Conservation (phyloP, 345 rosid genomes). For the Citropsis articulata region DNA sequence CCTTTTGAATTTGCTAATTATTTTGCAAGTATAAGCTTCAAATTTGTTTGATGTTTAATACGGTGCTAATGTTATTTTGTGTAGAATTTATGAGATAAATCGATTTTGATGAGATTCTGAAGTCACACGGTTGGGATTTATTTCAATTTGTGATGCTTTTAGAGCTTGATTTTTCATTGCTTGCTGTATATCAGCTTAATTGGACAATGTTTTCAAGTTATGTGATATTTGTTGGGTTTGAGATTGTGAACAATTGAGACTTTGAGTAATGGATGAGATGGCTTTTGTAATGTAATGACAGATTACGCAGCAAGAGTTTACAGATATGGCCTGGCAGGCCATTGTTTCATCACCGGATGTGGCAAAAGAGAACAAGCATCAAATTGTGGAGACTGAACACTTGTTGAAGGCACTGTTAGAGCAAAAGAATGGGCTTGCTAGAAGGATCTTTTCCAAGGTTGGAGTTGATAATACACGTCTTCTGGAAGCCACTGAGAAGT, state of each 20-base stretch:
- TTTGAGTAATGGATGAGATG: background rate
- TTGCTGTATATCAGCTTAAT: background rate
- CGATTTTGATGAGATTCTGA: background rate
- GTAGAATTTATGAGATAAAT: background rate
- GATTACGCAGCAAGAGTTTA: conserved; percentile 94
- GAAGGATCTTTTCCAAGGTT: conserved; percentile 75
- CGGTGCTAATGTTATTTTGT: background rate
- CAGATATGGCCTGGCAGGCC: conserved; percentile 99
- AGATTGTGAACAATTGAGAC: background rate
- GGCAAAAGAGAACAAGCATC: conserved; percentile 94
- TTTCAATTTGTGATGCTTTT: background rate
- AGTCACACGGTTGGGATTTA: background rate
- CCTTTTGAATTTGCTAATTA: background rate
- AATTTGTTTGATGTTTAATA: background rate
- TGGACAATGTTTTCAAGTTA: background rate
- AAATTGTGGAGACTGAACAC: conserved; percentile 98
- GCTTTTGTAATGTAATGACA: conserved; percentile 26
- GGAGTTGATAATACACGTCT: conserved; percentile 91
- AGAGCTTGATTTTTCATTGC: background rate
- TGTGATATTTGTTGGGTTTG: background rate
- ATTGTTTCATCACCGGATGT: conserved; percentile 92
- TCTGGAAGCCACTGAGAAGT: conserved; percentile 86
- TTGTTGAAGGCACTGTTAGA: conserved; percentile 89
- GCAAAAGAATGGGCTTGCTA: conserved; percentile 99
- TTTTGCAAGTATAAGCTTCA: background rate